A percentile compares a stretch with the other conserved stretches of the same genome.
Evolutionary conservation across 306 rosid genomes (phyloP).

Genomic region (barrel medic (Medicago truncatula)): DNA sequence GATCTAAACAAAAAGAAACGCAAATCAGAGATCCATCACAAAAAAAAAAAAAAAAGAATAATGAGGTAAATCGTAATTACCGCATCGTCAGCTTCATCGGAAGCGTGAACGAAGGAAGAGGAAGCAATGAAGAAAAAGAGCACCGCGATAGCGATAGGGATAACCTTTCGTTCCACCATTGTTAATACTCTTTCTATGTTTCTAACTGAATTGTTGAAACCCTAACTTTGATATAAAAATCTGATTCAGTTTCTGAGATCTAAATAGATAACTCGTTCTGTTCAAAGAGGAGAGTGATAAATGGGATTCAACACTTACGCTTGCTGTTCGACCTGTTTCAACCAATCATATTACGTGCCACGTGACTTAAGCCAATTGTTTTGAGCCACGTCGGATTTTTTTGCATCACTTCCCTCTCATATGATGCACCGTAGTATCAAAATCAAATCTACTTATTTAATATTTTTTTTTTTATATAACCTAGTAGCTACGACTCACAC

Average conservation of each 20-base stretch:
- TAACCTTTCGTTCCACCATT: constrained; percentile 47
- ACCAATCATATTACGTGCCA: constrained; percentile 63
- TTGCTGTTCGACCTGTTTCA: constrained; percentile 53
- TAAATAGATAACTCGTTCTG: constrained; percentile 16
- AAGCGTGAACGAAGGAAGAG: constrained; percentile 61
- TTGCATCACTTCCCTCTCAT: constrained; percentile 36
- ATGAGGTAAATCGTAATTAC: constrained; percentile 13
- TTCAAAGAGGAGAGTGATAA: not conserved
- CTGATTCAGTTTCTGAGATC: constrained; percentile 16
- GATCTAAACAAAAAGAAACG: constrained; percentile 52
- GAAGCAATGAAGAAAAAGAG: constrained; percentile 51
- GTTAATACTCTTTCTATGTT: not conserved
- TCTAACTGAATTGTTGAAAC: constrained; percentile 13
- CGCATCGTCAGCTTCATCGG: constrained; percentile 56
- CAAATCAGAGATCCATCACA: constrained; percentile 16
- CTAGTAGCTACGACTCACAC: too few relatives aligned
- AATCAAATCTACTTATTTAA: not conserved
- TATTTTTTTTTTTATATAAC: too few relatives aligned
- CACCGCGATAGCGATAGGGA: constrained; percentile 41
- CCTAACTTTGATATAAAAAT: constrained; percentile 20
- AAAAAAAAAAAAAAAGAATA: not conserved
- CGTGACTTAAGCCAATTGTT: constrained; percentile 43
- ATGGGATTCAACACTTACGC: not conserved
- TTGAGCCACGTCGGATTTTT: constrained; percentile 43
- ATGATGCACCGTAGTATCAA: not conserved